Evolutionary conservation across 805 yeast genomes (phyloP).

Genomic region (Spathaspora arborariae): DNA sequence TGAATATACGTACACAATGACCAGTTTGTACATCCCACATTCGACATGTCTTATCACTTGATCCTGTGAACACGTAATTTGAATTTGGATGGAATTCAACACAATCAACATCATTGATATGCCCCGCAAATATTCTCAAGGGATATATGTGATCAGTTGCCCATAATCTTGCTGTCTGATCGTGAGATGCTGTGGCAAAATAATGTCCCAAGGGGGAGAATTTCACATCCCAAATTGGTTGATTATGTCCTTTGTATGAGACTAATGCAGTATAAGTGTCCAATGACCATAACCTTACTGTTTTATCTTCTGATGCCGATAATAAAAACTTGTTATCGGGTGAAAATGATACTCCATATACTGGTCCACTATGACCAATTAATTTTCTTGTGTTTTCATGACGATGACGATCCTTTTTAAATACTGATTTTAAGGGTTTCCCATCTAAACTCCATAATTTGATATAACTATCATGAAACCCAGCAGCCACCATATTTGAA

Average conservation of each 20-base stretch:
- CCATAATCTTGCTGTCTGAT: constrained; percentile 97
- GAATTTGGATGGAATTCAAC: constrained; percentile 96
- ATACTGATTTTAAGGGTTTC: constrained; percentile 63
- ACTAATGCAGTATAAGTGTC: constrained; percentile 89
- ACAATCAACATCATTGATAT: constrained; percentile 91
- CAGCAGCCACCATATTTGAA: constrained; percentile 84
- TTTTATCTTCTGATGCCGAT: constrained; percentile 86
- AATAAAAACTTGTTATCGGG: constrained; percentile 84
- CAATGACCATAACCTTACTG: constrained; percentile 89
- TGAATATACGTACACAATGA: constrained; percentile 82
- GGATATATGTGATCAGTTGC: constrained; percentile 98
- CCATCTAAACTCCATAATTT: constrained; percentile 95
- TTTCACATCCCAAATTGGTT: constrained; percentile 96
- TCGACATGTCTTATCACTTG: constrained; percentile 90
- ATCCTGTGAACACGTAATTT: constrained; percentile 90
- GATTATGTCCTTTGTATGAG: constrained; percentile 92
- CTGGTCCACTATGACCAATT: constrained; percentile 93
- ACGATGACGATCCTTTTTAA: constrained; percentile 52
- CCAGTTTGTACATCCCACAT: constrained; percentile 98
- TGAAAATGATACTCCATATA: constrained; percentile 83
- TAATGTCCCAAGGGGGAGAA: constrained; percentile 95
- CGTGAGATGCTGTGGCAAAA: constrained; percentile 97
- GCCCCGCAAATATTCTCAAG: constrained; percentile 94
- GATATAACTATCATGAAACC: constrained; percentile 88
- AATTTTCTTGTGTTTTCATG: constrained; percentile 50